Evolutionary conservation across 768 basidiomycete species (phyloP).

Genomic region (Boletus tomentosulus): DNA sequence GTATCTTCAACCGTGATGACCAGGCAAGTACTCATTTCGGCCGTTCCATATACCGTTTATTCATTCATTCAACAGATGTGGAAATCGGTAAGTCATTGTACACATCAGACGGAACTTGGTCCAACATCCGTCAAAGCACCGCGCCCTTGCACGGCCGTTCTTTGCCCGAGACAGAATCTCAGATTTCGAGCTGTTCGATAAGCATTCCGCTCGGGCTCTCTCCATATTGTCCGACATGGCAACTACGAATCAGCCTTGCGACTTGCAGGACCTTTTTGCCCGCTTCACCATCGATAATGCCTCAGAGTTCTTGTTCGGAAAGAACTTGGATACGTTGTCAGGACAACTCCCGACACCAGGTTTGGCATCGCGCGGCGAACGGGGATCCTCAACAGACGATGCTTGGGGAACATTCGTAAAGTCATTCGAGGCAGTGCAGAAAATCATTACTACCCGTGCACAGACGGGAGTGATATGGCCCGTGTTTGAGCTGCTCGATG

Average conservation of each 20-base stretch:
- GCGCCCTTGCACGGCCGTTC: slow-evolving; percentile 65
- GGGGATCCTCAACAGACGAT: slow-evolving; percentile 58
- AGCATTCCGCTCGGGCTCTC: slow-evolving; percentile 45
- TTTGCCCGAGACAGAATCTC: slow-evolving; percentile 69
- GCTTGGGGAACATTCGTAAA: slow-evolving; percentile 54
- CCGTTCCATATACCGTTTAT: background rate
- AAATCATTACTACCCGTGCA: slow-evolving; percentile 33
- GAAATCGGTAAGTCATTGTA: slow-evolving; percentile 49
- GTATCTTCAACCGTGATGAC: slow-evolving; percentile 77
- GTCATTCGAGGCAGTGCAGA: slow-evolving; percentile 40
- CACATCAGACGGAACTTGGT: background rate
- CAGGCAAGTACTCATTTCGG: slow-evolving; percentile 38
- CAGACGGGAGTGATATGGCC: slow-evolving; percentile 42
- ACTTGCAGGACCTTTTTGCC: slow-evolving; percentile 64
- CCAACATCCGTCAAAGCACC: slow-evolving; percentile 43
- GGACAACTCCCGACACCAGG: slow-evolving; percentile 49
- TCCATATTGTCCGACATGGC: slow-evolving; percentile 43
- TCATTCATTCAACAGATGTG: slow-evolving; percentile 39
- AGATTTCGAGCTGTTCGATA: slow-evolving; percentile 67
- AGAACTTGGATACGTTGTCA: slow-evolving; percentile 57
- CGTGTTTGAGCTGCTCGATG: slow-evolving; percentile 37
- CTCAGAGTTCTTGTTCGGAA: slow-evolving; percentile 70
- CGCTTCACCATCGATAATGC: slow-evolving; percentile 70
- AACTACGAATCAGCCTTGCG: slow-evolving; percentile 41
- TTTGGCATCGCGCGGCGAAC: slow-evolving; percentile 43